Percentiles rank a stretch among this genome's conserved stretches.
Evolutionary conservation across 306 rosid genomes (phyloP).

Genomic region (Quillaja saponaria): DNA sequence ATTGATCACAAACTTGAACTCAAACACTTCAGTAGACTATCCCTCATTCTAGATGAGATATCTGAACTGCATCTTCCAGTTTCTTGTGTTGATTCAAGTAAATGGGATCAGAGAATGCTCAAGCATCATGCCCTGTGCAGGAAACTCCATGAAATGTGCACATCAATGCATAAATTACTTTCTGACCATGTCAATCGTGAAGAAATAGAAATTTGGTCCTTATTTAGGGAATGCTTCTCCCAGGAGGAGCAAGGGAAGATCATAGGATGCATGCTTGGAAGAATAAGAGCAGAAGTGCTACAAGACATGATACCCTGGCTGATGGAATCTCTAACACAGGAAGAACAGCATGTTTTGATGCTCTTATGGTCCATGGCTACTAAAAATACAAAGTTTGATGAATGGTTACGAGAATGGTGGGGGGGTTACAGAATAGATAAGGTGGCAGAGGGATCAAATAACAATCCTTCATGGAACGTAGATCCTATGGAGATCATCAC

Average conservation of each 20-base stretch:
- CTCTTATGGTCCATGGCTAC: conserved; percentile 76
- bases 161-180: conserved; percentile 60
- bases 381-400: conserved; percentile 82
- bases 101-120: conserved; percentile 39
- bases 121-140: conserved; percentile 52
- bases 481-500: conserved; percentile 76
- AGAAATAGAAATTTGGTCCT: conserved; percentile 83
- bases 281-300: conserved; percentile 70
- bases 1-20: conserved; percentile 80
- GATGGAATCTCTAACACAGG: conserved; percentile 72
- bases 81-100: conserved; percentile 41
- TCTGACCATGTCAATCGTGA: conserved; percentile 69
- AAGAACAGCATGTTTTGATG: conserved; percentile 78
- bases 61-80: conserved; percentile 47
- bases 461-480: conserved; percentile 42
- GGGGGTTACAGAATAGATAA: conserved; percentile 59
- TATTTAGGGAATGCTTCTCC: conserved; percentile 68
- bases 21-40: conserved; percentile 56
- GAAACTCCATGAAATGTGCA: conserved; percentile 71
- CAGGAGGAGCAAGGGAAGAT: conserved; percentile 75
- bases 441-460: conserved; percentile 45
- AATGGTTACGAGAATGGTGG: conserved; percentile 96
- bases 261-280: conserved; percentile 82
- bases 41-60: conserved; percentile 65
- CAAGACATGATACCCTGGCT: conserved; percentile 96